Base-by-base conservation (phyloP, 805 yeast genomes). In the Vanderwaltozyma yarrowii region DNA sequence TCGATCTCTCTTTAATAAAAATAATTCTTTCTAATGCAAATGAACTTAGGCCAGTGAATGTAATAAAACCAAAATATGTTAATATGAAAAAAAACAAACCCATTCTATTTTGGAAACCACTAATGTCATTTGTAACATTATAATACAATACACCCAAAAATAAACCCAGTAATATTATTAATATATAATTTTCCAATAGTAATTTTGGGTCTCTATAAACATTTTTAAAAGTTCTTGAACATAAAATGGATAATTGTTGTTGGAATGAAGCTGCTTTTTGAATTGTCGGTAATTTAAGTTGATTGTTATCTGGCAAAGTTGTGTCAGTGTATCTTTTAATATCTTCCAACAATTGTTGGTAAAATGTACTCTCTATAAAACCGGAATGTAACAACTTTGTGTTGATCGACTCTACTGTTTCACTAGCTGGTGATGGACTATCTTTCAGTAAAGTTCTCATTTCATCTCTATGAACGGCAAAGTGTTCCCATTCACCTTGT, bases 61-160 rank as follows among this genome's bases (percentile, higher is more conserved):
- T 81, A 1, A 94, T 80, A 59, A 92, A 92, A 0, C 98, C 98
- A 66, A 92, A 88, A 51, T 88, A 73, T 3, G 97, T 85, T 43
- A 92, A 67, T 36, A 88, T 62, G 60, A 92, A 92, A 67, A 92
- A 89, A 61, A 92, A 92, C 42, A 92, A 66, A 0, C 98, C 98
- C 46, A 92, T 69, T 50, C 98, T 71, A 61, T 92, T 92, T 60
- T 92, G 98, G 67, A 92, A 92, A 0, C 98, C 98, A 51, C 95
- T 78, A 39, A 92, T 89, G 57, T 89, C 96, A 54, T 86, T 82
- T 30, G 78, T 67, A 19, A 89, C 78, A 52, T 86, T 70, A 62
- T 79, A 89, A 59, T 92, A 92, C 30, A 92, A 66, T 35, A 74
- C 74, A 0, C 97, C 96, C 60, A 95, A 79, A 61, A 89, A 82